Base-by-base conservation (phyloP, 2,329 filamentous ascomycete species). In the Alternaria sp. region DNA sequence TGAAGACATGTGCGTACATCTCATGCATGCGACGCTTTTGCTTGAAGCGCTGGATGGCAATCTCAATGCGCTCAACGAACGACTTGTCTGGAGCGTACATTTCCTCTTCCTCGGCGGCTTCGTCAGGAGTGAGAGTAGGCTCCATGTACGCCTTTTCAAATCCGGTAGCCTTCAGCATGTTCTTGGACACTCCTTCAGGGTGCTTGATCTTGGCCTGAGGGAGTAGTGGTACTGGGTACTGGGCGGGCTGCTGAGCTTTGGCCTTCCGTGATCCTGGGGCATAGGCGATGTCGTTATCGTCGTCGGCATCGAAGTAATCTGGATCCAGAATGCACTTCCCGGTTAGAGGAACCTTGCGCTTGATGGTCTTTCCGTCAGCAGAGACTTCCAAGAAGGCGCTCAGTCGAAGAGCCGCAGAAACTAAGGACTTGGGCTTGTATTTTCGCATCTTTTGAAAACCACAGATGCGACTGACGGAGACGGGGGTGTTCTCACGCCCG, bases 31-130 rank as follows among this genome's bases (percentile, higher is more conserved):
- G 94, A 30, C 94, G 91, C 50, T 90, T 91, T 37, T 87, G 85
- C 65, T 91, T 89, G 81, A 90, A 99, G 14, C 93, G 90, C 69
- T 94, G 89, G 58, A 98, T 91, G 50, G 93, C 96, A 25, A 90
- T 87, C 75, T 97, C 90, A 44, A 98, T 93, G 50, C 96, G 93
- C 60, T 91, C 92, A 26, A 76, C 68, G 59, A 84, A 82, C 2
- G 73, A 58, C 50, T 79, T 78, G 12, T 81, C 78, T 84, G 82
- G 77, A 67, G 88, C 78, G 75, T 97, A 99, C 23, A 96, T 82
- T 12, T 86, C 83, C 20, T 85, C 82, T 73, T 97, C 92, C 55
- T 90, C 85, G 4, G 85, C 80, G 53, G 87, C 85, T 74, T 97
- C 89, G 0, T 84, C 85, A 0, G 90, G 89, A 0, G 91, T 94